A percentile compares a stretch with the other conserved stretches of the same genome.
These are phyloP conservation scores for Colletotrichum orbiculare DNA, from an alignment of 2,329 filamentous ascomycete species.

Conservation along the genomic window DNA sequence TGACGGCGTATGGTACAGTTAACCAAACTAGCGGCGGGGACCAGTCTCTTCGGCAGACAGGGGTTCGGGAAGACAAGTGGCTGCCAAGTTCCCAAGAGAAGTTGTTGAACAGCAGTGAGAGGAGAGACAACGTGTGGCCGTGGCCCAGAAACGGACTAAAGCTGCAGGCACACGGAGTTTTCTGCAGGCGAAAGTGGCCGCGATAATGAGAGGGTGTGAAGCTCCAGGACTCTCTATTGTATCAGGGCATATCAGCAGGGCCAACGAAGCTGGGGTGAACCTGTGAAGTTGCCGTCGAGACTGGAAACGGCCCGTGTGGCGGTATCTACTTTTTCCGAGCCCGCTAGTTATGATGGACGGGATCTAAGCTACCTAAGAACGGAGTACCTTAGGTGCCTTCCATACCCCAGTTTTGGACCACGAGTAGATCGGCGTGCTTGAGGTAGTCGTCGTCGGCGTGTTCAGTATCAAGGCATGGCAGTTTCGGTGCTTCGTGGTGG, in stretches of 20 bases:
- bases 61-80: constrained; percentile 11
- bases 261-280: constrained; percentile 17
- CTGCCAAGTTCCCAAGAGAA: constrained; percentile 17
- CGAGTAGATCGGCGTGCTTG: no score
- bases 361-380: no score
- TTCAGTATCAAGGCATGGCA: no score
- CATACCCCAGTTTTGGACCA: no score
- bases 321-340: constrained; percentile 17
- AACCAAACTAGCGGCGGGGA: constrained; percentile 10
- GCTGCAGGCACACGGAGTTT: constrained; percentile 31
- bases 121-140: constrained; percentile 3
- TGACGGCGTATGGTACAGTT: not conserved
- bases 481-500: no score
- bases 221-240: not conserved
- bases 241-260: constrained; percentile 13
- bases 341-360: not conserved
- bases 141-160: constrained; percentile 15
- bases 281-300: constrained; percentile 14
- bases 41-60: constrained; percentile 25
- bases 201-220: constrained; percentile 15
- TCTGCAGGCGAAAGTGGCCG: constrained; percentile 23
- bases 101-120: not conserved
- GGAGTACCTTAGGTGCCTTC: not conserved
- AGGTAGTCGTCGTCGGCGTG: no score
- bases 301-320: constrained; percentile 15